Evolutionary conservation across 2,329 filamentous ascomycete species (phyloP).

Genomic region (Botryotinia globosa): DNA sequence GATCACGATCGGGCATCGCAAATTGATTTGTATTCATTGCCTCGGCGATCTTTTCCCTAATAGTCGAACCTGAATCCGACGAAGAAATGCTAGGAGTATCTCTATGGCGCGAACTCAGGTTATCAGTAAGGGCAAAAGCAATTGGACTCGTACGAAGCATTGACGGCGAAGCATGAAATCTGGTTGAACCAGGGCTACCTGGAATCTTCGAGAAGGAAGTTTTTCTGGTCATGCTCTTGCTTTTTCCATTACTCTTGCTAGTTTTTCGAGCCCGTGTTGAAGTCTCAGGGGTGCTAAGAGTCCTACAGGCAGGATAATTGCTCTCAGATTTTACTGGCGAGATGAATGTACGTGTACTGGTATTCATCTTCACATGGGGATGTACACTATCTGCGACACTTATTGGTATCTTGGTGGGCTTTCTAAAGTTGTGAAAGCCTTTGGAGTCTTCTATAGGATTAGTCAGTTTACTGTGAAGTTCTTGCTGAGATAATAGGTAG

Average conservation of each 20-base stretch:
- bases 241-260: accelerated
- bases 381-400: neutral
- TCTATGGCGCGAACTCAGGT: accelerated
- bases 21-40: neutral
- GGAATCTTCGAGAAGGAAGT: neutral
- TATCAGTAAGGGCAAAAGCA: neutral
- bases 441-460: neutral
- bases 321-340: neutral
- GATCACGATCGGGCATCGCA: no score
- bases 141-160: neutral
- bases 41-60: neutral
- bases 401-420: neutral
- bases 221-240: accelerated
- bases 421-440: neutral
- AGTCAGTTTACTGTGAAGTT: no score
- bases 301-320: neutral
- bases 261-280: neutral
- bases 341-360: neutral
- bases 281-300: neutral
- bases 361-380: neutral
- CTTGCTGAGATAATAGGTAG: no score
- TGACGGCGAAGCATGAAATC: neutral
- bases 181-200: neutral
- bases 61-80: neutral
- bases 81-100: no score